Conservation (phyloP, 2,329 filamentous ascomycete species). For the Colletotrichum caudatum region DNA sequence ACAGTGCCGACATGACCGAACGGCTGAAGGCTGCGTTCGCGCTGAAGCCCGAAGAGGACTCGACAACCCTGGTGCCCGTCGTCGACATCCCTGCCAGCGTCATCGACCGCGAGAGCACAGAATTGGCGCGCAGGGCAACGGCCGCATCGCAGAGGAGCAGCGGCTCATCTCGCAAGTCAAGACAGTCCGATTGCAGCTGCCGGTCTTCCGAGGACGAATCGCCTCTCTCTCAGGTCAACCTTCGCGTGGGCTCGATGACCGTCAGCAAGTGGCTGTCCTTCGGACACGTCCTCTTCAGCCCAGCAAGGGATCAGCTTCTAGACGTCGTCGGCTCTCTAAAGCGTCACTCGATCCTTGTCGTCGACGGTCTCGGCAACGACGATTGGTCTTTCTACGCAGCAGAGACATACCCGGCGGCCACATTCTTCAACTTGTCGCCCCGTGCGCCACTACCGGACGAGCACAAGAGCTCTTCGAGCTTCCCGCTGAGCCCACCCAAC, state of each 20-base stretch:
- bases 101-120: slow-evolving; percentile 46
- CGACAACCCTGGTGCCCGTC: slow-evolving; percentile 58
- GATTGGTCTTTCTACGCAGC: slow-evolving; percentile 91
- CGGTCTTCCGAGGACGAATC: slow-evolving; percentile 68
- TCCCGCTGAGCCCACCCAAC: slow-evolving; percentile 72
- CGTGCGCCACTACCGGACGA: slow-evolving; percentile 64
- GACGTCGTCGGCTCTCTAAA: slow-evolving; percentile 63
- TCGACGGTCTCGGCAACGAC: slow-evolving; percentile 87
- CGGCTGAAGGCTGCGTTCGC: slow-evolving; percentile 63
- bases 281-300: slow-evolving; percentile 85
- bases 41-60: slow-evolving; percentile 51
- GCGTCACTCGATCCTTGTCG: slow-evolving; percentile 76
- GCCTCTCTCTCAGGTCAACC: slow-evolving; percentile 77
- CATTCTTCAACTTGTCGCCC: slow-evolving; percentile 81
- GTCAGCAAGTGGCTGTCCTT: slow-evolving; percentile 91
- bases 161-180: slow-evolving; percentile 50
- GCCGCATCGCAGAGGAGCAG: slow-evolving; percentile 47
- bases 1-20: slow-evolving; percentile 67
- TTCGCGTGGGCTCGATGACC: slow-evolving; percentile 83
- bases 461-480: slow-evolving; percentile 56
- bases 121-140: slow-evolving; percentile 39
- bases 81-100: slow-evolving; percentile 51
- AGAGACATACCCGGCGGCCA: slow-evolving; percentile 79
- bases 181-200: slow-evolving; percentile 60
- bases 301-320: slow-evolving; percentile 77